A percentile compares a stretch with the other conserved stretches of the same genome.
These are phyloP conservation scores for Plenodomus tracheiphilus DNA, from an alignment of 2,329 filamentous ascomycete species.

Conservation along the genomic window DNA sequence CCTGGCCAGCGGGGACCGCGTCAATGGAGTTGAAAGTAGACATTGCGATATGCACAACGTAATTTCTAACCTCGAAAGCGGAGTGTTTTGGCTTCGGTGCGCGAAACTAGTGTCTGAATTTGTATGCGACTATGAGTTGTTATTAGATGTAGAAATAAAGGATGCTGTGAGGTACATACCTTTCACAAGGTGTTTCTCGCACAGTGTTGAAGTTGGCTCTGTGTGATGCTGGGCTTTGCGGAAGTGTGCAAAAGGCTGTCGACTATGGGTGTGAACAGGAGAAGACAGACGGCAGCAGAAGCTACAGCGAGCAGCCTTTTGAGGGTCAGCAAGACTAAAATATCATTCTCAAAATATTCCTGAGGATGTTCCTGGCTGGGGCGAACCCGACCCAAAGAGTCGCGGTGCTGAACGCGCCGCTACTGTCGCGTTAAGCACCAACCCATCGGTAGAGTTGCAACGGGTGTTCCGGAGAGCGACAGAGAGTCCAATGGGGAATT, in stretches of 20 bases:
- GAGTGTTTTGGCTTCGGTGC: neutral
- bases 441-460: neutral
- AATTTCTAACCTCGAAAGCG: neutral
- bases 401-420: neutral
- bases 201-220: neutral
- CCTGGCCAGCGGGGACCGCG: constrained; percentile 5
- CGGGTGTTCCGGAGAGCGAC: neutral
- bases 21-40: constrained; percentile 10
- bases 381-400: constrained; percentile 5
- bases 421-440: neutral
- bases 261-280: constrained; percentile 1
- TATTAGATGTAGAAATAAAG: neutral
- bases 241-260: neutral
- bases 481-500: neutral
- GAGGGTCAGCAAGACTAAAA: constrained; percentile 7
- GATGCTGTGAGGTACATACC: neutral
- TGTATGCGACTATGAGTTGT: neutral
- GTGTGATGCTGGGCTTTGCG: constrained; percentile 4
- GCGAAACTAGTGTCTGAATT: neutral
- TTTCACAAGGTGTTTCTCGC: neutral
- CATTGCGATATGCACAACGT: constrained; percentile 10
- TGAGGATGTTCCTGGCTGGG: constrained; percentile 3
- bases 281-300: constrained; percentile 16
- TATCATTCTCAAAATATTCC: neutral
- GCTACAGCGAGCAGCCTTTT: constrained; percentile 21